Evolutionary conservation across 148 eudicot species (phyloP).

Genomic region (Vaccinium myrtillus): DNA sequence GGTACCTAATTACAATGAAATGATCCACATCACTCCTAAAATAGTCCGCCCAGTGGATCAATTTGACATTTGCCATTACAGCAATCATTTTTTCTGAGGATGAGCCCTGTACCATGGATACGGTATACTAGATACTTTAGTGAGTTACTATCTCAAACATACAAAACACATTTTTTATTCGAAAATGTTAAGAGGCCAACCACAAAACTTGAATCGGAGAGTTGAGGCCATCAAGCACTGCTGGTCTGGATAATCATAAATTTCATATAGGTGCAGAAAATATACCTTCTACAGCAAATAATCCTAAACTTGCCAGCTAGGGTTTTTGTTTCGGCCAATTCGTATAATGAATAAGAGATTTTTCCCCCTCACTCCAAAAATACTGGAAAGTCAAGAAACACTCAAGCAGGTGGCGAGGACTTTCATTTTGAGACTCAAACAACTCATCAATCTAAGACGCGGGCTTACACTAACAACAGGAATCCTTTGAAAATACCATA

Average conservation of each 20-base stretch:
- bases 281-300: neutral
- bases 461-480: neutral
- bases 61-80: neutral
- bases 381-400: neutral
- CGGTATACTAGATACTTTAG: neutral
- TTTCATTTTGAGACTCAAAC: neutral
- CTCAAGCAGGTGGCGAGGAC: neutral
- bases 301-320: neutral
- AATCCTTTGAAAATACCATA: neutral
- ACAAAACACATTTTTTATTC: neutral
- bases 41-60: neutral
- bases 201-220: neutral
- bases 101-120: neutral
- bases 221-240: neutral
- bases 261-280: neutral
- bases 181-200: neutral
- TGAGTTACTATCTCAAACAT: neutral
- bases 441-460: neutral
- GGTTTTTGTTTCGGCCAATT: neutral
- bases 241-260: neutral
- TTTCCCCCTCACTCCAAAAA: neutral
- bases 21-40: neutral
- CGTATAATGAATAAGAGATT: neutral
- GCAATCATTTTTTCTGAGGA: neutral
- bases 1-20: constrained; percentile 60